These are phyloP conservation scores for Phlebopus sp. DNA, from an alignment of 1,284 basidiomycete genomes.

Conservation along the genomic window DNA sequence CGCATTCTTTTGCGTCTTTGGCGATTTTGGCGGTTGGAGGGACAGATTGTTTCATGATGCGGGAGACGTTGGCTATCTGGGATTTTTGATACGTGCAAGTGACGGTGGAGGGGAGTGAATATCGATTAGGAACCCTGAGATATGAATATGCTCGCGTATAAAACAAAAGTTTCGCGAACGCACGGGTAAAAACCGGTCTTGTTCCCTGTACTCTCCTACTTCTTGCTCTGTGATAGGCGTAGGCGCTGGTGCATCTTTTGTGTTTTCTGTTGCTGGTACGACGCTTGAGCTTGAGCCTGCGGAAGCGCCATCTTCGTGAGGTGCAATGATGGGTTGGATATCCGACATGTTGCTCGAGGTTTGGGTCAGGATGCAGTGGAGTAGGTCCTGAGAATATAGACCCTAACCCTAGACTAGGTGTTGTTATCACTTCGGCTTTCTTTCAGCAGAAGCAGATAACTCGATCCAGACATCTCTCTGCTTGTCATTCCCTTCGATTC, in stretches of 20 bases:
- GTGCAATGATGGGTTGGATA: constrained; percentile 54
- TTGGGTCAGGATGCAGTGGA: too few relatives aligned
- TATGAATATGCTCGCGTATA: neutral
- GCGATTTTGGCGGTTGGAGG: constrained; percentile 94
- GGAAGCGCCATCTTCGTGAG: constrained; percentile 43
- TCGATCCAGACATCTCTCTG: too few relatives aligned
- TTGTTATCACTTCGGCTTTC: too few relatives aligned
- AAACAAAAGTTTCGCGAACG: too few relatives aligned
- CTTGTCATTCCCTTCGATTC: too few relatives aligned
- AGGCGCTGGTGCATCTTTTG: constrained; percentile 52
- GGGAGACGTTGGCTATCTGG: constrained; percentile 92
- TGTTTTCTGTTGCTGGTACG: constrained; percentile 32
- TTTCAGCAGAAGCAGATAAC: too few relatives aligned
- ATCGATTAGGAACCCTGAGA: too few relatives aligned
- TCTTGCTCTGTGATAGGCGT: constrained; percentile 85
- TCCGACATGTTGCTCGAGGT: constrained; percentile 44
- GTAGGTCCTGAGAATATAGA: too few relatives aligned
- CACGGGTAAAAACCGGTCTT: constrained; percentile 88
- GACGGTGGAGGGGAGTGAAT: too few relatives aligned
- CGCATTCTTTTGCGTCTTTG: constrained; percentile 95
- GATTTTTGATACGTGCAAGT: neutral
- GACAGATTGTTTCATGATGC: constrained; percentile 91
- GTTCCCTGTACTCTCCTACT: constrained; percentile 88
- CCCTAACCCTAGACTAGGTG: too few relatives aligned
- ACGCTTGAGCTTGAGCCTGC: constrained; percentile 27